These are phyloP conservation scores for Funneliformis geosporum DNA, from an alignment of 192 early-diverging fungal species.

Conservation along the genomic window DNA sequence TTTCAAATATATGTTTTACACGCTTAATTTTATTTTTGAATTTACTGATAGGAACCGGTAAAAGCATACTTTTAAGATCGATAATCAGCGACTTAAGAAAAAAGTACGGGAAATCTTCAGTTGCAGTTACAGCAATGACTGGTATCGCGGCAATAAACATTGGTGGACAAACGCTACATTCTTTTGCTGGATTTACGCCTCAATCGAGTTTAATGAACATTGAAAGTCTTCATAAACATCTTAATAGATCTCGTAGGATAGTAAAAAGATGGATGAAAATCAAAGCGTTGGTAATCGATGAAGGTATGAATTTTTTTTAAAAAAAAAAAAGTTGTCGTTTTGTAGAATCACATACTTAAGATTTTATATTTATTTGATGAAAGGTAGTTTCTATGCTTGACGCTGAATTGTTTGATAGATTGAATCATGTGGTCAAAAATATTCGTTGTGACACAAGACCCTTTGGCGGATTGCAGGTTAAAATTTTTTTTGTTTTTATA, in stretches of 20 bases:
- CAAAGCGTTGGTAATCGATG: conserved; percentile 76
- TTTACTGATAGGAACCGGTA: conserved; percentile 35
- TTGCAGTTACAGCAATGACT: conserved; percentile 57
- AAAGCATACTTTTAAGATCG: conserved; percentile 34
- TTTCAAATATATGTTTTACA: background rate
- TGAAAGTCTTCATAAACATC: conserved; percentile 31
- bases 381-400: conserved; percentile 71
- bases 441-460: conserved; percentile 44
- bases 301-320: conserved; percentile 35
- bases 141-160: conserved; percentile 66
- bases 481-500: background rate
- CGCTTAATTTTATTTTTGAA: too few species aligned
- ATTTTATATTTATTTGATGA: background rate
- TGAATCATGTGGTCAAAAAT: conserved; percentile 64
- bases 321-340: too few species aligned
- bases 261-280: conserved; percentile 61
- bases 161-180: conserved; percentile 58
- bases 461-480: conserved; percentile 75
- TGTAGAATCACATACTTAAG: too few species aligned
- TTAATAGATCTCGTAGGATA: conserved; percentile 35
- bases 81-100: conserved; percentile 42
- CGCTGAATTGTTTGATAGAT: conserved; percentile 67
- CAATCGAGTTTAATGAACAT: conserved; percentile 47
- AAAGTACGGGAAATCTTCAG: conserved; percentile 31
- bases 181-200: conserved; percentile 61